Conservation (phyloP, 2,329 filamentous ascomycete genomes). For the Claviceps purpurea region DNA sequence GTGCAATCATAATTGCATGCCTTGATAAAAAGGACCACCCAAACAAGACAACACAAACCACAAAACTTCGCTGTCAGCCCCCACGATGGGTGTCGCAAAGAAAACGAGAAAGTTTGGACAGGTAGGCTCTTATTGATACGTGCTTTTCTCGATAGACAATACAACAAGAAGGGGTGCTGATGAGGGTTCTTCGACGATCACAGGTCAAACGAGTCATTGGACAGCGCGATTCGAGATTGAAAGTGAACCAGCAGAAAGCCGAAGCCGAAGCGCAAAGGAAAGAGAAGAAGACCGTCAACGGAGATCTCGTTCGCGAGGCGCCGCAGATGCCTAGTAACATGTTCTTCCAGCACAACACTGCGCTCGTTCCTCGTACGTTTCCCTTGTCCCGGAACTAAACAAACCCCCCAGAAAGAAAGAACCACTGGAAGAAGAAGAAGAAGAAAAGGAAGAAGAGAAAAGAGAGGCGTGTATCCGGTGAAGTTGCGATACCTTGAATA, state of each 20-base stretch:
- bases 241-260: slow-evolving; percentile 63
- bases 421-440: background rate
- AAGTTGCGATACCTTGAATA: background rate
- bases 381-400: too few relatives aligned
- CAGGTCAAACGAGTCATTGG: slow-evolving; percentile 72
- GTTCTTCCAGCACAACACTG: slow-evolving; percentile 83
- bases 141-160: background rate
- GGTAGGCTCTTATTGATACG: slow-evolving; percentile 28
- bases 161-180: background rate
- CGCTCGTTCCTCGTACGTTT: slow-evolving; percentile 49
- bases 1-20: too few relatives aligned
- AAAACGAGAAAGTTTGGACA: slow-evolving; percentile 83
- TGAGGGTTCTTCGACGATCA: background rate
- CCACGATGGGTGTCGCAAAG: slow-evolving; percentile 71
- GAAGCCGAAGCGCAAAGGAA: slow-evolving; percentile 45
- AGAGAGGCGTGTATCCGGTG: background rate
- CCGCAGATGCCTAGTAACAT: slow-evolving; percentile 70
- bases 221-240: slow-evolving; percentile 65
- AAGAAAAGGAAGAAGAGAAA: background rate
- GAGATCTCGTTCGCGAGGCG: slow-evolving; percentile 61
- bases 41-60: background rate
- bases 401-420: too few relatives aligned
- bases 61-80: background rate
- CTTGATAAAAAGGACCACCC: background rate
- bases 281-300: slow-evolving; percentile 39